Percentiles rank a stretch among this genome's conserved stretches.
These are phyloP conservation scores for Rhynchosporium agropyri DNA, from an alignment of 2,329 filamentous ascomycete species.

Conservation along the genomic window DNA sequence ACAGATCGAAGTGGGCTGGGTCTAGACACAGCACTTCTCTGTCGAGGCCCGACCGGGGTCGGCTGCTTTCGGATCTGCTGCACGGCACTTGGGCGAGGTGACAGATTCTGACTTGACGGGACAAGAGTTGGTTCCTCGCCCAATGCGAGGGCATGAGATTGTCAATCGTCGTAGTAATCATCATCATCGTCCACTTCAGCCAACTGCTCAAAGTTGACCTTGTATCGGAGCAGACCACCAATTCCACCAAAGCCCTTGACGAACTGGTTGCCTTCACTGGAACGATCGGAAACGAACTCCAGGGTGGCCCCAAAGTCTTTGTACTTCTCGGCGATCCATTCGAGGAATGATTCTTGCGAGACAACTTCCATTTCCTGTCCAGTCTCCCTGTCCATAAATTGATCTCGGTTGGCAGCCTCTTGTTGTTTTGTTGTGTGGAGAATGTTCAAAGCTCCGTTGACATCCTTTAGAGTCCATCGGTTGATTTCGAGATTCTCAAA, in stretches of 20 bases:
- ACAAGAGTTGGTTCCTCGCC: conserved; percentile 83
- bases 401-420: conserved; percentile 72
- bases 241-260: conserved; percentile 99
- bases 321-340: conserved; percentile 99
- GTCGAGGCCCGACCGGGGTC: conserved; percentile 41
- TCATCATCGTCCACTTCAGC: conserved; percentile 88
- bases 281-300: conserved; percentile 97
- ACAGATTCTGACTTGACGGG: conserved; percentile 46
- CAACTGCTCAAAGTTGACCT: conserved; percentile 99
- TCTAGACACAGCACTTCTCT: conserved; percentile 52
- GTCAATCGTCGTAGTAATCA: conserved; percentile 96
- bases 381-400: conserved; percentile 94
- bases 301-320: conserved; percentile 95
- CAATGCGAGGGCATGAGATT: conserved; percentile 80
- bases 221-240: conserved; percentile 95
- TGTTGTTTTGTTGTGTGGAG: conserved; percentile 88
- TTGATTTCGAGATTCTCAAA: conserved; percentile 97
- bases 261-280: conserved; percentile 98
- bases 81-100: conserved; percentile 48
- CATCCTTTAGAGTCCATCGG: conserved; percentile 85
- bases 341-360: conserved; percentile 89
- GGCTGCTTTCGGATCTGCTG: conserved; percentile 49
- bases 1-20: conserved; percentile 70
- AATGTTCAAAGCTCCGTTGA: conserved; percentile 69
- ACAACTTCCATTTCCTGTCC: conserved; percentile 97